Base-by-base conservation (phyloP, 2,329 filamentous ascomycete species). In the Colletotrichum eremochloae region DNA sequence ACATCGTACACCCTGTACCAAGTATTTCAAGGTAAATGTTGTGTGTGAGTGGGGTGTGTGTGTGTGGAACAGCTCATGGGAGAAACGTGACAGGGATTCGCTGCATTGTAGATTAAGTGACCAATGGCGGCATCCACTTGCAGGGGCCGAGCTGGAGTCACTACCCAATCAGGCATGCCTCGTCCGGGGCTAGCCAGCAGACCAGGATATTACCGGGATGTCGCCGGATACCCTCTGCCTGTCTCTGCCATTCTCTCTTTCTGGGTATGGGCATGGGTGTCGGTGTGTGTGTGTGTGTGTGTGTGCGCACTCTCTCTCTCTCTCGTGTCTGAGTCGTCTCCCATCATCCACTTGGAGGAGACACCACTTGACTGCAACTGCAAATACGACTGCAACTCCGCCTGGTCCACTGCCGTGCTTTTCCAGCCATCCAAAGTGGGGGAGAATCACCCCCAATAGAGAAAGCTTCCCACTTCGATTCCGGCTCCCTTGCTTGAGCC, bases 111-210 rank as follows among this genome's bases (percentile, higher is more conserved):
- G 82, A 88, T 87, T 83, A 85, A 84, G 79, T 81, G 82, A 76
- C 86, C 86, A 89, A 88, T 88, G 81, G 82, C 78, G 77, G 78
- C 72, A 74, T 67, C 58, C 73, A 67, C 63, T 77, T 73, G 63
- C 72, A 80, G 80, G 80, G 80, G 80, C 81, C 82, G 81, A 82
- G 82, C 80, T 80, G 81, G 82, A 36, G 81, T 78, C 78, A 77
- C 80, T 85, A 82, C 85, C 87, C 84, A 87, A 89, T 86, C 77
- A 79, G 82, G 85, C 80, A 85, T 80, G 79, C 76, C 78, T 82
- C 75, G 78, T 77, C 86, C 84, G 85, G 83, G 80, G 76, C 85
- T 85, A 87, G 80, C 78, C 81, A 81, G 78, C 80, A 77, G 81
- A 78, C 79, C 79, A 83, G 81, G 79, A 79, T 79, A 79, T 74